Conservation (phyloP, 2,329 filamentous ascomycete species). For the Botrytis aclada region DNA sequence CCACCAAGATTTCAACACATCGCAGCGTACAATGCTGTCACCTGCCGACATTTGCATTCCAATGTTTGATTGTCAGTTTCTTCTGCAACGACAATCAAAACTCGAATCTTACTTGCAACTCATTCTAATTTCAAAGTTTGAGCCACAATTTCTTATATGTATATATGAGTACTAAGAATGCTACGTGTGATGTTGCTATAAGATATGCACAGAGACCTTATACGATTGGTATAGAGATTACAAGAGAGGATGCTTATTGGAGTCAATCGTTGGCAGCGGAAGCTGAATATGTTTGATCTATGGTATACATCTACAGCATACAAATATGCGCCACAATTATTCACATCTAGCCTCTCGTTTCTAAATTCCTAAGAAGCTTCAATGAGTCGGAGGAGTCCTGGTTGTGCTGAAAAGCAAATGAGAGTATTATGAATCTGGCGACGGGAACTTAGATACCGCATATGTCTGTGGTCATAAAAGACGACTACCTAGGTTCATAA, state of each 20-base stretch:
- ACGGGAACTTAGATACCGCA: background rate
- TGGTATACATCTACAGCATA: background rate
- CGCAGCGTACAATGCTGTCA: background rate
- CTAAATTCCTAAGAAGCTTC: rapidly evolving
- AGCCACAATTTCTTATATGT: background rate
- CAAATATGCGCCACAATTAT: background rate
- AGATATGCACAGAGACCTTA: background rate
- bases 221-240: too few relatives aligned
- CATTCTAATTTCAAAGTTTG: background rate
- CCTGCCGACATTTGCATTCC: background rate
- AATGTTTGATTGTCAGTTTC: background rate
- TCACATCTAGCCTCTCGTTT: background rate
- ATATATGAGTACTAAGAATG: background rate
- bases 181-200: background rate
- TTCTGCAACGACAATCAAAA: background rate
- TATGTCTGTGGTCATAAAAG: background rate
- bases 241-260: background rate
- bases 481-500: background rate
- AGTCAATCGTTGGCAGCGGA: background rate
- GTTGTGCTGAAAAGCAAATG: background rate
- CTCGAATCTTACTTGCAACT: background rate
- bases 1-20: background rate
- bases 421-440: background rate
- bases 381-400: background rate
- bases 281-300: background rate